Base-by-base conservation (phyloP, 192 early-diverging fungal genomes). In the Rhizophagus sp. region DNA sequence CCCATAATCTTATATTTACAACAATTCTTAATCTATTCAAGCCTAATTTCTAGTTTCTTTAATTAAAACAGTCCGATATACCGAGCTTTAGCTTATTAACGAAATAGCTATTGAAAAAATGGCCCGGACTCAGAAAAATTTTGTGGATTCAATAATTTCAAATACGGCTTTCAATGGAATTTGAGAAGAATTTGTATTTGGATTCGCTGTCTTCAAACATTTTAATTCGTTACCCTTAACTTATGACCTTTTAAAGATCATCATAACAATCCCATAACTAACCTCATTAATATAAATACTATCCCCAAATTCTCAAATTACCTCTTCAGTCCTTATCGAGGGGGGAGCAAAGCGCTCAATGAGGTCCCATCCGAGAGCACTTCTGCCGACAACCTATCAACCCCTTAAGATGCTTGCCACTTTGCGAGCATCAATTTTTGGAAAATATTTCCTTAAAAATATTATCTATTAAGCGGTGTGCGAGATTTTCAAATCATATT, bases 341-440 rank as follows among this genome's bases (percentile, higher is more conserved):
- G 52, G 52, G 52, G 17, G 52, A 57, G 52, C 52, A 57, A 57
- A 57, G 52, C 22, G 17, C 17, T 57, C 19, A 57, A 57, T 57
- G 52, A 57, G 52, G 52, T 57, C 17, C 19, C 52, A 57, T 57
- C 52, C 52, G 52, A 57, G 52, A 57, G 52, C 22, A 57, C 52
- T 57, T 57, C 52, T 57, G 52, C 52, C 52, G 52, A 57, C 52
- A 57, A 57, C 52, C 52, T 57, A 57, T 57, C 52, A 57, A 57
- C 52, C 52, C 52, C 52, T 17, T 57, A 57, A 57, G 52, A 57
- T 57, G 52, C 19, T 57, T 57, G 52, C 52, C 19, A 22, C 52
- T 57, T 57, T 57, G 52, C 52, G 52, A 57, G 52, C 52, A 57
- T 57, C 52, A 57, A 57, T 57, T 57, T 57, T 57, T 57, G 52